Base-by-base conservation (phyloP, 2,329 filamentous ascomycete species). In the Dactylellina cionopaga region DNA sequence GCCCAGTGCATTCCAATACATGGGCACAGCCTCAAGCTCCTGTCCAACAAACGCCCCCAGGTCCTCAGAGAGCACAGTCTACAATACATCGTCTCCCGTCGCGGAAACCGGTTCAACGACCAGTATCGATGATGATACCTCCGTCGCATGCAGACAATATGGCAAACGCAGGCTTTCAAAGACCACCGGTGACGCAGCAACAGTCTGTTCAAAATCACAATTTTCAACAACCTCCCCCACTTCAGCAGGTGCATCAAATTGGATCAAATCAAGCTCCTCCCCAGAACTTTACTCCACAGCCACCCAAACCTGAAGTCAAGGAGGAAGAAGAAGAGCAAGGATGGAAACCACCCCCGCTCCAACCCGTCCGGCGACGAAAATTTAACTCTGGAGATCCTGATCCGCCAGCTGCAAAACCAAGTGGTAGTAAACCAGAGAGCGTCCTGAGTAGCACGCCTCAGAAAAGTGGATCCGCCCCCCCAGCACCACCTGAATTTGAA, bases 341-440 rank as follows among this genome's bases (percentile, higher is more conserved):
- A 2, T 71, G 66, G 66, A 64, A 44, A 56, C 66, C 66, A 5
- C 66, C 66, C 11, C 66, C 66, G 17, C 52, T 64, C 0, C 64
- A 64, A 27, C 25, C 41, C 33, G 35, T 71, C 1, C 47, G 39
- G 17, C 13, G 66, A 37, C 66, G 66, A 2, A 71, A 54, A 44
- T 71, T 71, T 22, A 43, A 59, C 41, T 64, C 66, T 15, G 66
- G 65, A 47, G 64, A 55, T 13, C 56, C 65, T 1, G 55, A 62
- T 2, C 51, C 52, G 7, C 44, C 29, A 25, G 25, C 24, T 7
- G 19, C 15, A 44, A 35, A 22, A 22, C 11, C 51, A 15, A 41
- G 37, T 15, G 17, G 1, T 9, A 15, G 39, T 13, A 15, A 35
- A 33, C 6, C 24, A 13, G 19, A 27, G 19, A n/a, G n/a, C n/a